Evolutionary conservation across 2,329 filamentous ascomycete genomes (phyloP).

Genomic region (Geoglossum cookeanum): DNA sequence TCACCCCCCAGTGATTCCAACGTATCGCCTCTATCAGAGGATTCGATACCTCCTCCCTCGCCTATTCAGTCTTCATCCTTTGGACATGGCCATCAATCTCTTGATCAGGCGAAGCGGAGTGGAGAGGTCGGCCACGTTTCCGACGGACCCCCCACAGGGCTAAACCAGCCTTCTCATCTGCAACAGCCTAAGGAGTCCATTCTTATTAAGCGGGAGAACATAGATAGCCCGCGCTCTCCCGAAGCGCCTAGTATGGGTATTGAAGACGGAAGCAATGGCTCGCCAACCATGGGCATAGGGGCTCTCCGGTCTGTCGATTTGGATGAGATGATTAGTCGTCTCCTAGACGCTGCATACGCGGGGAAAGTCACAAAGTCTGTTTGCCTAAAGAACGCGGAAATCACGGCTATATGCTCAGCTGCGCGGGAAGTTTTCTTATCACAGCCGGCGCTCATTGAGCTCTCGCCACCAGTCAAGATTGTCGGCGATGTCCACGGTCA

Average conservation of each 20-base stretch:
- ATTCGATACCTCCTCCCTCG: conserved; percentile 53
- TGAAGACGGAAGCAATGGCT: conserved; percentile 22
- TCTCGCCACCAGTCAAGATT: conserved; percentile 91
- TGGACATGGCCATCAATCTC: conserved; percentile 54
- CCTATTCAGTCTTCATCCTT: conserved; percentile 63
- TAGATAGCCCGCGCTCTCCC: conserved; percentile 44
- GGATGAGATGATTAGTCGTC: conserved; percentile 89
- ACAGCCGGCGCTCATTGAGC: conserved; percentile 78
- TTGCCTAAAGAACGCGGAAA: conserved; percentile 93
- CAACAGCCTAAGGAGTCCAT: conserved; percentile 76
- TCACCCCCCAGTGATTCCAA: conserved; percentile 13
- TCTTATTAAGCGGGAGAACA: conserved; percentile 59
- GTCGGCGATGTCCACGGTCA: conserved; percentile 94
- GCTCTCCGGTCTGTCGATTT: conserved; percentile 85
- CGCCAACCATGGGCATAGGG: conserved; percentile 57
- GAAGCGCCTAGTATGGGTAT: conserved; percentile 25
- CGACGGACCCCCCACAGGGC: conserved; percentile 61
- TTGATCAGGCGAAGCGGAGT: conserved; percentile 60
- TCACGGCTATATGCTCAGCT: conserved; percentile 77
- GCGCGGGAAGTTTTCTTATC: conserved; percentile 77
- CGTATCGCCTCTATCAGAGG: conserved; percentile 24
- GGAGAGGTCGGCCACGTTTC: conserved; percentile 92
- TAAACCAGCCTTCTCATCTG: conserved; percentile 35
- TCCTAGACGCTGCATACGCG: conserved; percentile 86
- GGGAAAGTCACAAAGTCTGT: conserved; percentile 97